phyloP scores from a whole-genome alignment of 1,284 basidiomycete species.

The Ustilago cynodontis region DNA sequence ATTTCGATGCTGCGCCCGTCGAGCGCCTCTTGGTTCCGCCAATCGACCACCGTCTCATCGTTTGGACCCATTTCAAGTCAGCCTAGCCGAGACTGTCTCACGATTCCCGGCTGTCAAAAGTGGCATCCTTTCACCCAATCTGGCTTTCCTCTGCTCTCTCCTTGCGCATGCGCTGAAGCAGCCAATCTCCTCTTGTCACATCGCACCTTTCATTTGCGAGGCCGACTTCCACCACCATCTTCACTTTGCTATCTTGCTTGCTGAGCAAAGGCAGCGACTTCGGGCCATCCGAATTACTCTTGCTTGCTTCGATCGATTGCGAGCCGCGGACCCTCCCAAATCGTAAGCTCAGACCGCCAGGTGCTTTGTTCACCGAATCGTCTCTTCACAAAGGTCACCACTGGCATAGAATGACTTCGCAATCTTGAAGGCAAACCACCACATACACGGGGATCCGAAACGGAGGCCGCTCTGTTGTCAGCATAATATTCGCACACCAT shows the following conservation, averaged over 20 bases:
- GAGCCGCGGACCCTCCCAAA: not conserved
- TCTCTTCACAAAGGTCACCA: not conserved
- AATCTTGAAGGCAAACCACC: not conserved
- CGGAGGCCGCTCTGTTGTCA: not conserved
- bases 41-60: slow-evolving; percentile 1
- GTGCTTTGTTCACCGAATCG: not conserved
- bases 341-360: not conserved
- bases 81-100: slow-evolving; percentile 4
- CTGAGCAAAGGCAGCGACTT: slow-evolving; percentile 1
- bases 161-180: not conserved
- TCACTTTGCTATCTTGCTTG: not conserved
- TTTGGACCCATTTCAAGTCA: not conserved
- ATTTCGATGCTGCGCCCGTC: not conserved
- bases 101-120: slow-evolving; percentile 7
- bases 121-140: too few relatives aligned
- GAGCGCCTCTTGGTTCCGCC: not conserved
- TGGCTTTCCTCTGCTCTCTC: not conserved
- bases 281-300: not conserved
- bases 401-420: slow-evolving; percentile 1
- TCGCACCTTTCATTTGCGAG: not conserved
- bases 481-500: not conserved
- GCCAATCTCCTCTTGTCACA: not conserved
- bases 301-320: not conserved
- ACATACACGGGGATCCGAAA: not conserved
- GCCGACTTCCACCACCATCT: slow-evolving; percentile 1